Conservation (phyloP, 2,329 filamentous ascomycete genomes). For the Cercospora sojina region DNA sequence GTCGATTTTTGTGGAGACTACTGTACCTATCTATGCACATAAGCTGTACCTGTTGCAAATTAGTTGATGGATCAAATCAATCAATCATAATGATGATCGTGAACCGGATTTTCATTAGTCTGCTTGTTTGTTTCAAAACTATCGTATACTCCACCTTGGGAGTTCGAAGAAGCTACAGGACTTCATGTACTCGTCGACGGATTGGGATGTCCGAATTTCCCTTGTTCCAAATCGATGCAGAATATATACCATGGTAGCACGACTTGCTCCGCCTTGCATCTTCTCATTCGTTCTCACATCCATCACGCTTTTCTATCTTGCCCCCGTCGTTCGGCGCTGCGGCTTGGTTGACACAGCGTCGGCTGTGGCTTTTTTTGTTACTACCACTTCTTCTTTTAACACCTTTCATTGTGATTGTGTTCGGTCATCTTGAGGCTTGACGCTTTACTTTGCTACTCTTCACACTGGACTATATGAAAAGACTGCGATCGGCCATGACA, state of each 20-base stretch:
- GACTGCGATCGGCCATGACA: background rate
- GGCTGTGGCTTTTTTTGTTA: background rate
- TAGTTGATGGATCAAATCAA: background rate
- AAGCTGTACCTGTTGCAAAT: background rate
- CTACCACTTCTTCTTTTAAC: background rate
- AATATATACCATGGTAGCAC: background rate
- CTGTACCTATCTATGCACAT: background rate
- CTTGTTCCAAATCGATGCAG: background rate
- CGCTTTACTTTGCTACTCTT: background rate
- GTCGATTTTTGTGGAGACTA: background rate
- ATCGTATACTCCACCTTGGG: background rate
- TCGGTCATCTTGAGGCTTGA: background rate
- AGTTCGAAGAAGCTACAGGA: background rate
- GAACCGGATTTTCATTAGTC: background rate
- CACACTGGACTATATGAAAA: background rate
- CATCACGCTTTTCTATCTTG: background rate
- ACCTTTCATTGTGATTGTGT: background rate
- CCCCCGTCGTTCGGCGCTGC: background rate
- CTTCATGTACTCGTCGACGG: background rate
- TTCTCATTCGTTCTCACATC: background rate
- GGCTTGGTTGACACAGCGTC: background rate
- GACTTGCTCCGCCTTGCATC: background rate
- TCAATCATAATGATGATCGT: background rate
- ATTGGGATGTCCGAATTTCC: background rate
- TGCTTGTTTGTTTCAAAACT: background rate